phyloP scores from a whole-genome alignment of 202 grass and related monocot genomes.

The Panicum hallii region DNA sequence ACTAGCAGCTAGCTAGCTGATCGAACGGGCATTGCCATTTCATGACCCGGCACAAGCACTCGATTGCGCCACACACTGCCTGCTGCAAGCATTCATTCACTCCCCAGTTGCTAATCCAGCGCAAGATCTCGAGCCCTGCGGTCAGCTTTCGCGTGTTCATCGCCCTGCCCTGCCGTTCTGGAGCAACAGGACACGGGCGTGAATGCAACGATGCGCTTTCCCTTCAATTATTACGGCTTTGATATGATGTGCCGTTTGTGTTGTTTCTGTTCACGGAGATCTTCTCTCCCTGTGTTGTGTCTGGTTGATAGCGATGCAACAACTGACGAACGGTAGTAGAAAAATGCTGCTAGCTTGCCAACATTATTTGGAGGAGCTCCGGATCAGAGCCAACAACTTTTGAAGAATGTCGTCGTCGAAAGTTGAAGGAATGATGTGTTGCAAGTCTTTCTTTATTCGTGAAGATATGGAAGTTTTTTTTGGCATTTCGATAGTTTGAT shows the following conservation, averaged over 20 bases:
- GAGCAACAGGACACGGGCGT: conserved; percentile 42
- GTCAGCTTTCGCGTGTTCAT: conserved; percentile 31
- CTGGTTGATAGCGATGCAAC: conserved; percentile 46
- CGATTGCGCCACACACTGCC: conserved; percentile 18
- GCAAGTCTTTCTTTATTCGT: conserved; percentile 39
- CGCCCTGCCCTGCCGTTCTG: conserved; percentile 28
- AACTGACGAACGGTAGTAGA: conserved; percentile 37
- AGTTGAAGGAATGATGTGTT: conserved; percentile 27
- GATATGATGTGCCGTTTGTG: conserved; percentile 42
- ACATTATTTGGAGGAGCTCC: conserved; percentile 4
- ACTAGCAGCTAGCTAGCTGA: not conserved
- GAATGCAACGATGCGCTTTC: conserved; percentile 34
- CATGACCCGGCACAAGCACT: conserved; percentile 37
- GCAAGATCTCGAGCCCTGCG: conserved; percentile 28
- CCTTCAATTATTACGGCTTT: conserved; percentile 48
- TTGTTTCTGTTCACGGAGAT: conserved; percentile 40
- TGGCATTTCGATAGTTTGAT: not conserved
- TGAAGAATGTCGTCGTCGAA: conserved; percentile 13
- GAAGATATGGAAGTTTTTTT: not conserved
- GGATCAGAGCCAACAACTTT: conserved; percentile 18
- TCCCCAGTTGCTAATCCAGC: conserved; percentile 32
- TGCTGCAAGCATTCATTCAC: conserved; percentile 13
- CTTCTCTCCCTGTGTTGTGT: not conserved
- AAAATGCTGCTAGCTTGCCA: conserved; percentile 24
- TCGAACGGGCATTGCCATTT: conserved; percentile 23